phyloP scores from a whole-genome alignment of 805 yeast genomes.

The Pichia sporocuriosa region DNA sequence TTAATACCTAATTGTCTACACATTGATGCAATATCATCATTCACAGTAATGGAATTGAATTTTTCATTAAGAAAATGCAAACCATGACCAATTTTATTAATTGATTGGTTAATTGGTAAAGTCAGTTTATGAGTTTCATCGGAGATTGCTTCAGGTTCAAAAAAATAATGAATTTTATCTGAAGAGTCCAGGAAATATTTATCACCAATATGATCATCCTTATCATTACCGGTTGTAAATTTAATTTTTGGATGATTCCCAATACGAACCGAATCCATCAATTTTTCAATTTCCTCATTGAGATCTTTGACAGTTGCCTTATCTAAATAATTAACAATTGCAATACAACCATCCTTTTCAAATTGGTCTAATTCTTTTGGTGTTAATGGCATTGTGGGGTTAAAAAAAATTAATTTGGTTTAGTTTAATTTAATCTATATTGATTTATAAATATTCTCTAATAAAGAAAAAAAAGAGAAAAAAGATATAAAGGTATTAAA shows the following conservation, averaged over 20 bases:
- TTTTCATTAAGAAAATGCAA: conserved; percentile 49
- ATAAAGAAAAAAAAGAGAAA: too few species aligned
- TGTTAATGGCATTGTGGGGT: conserved; percentile 31
- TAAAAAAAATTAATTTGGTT: too few species aligned
- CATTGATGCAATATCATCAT: conserved; percentile 41
- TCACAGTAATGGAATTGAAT: conserved; percentile 48
- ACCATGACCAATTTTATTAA: conserved; percentile 79
- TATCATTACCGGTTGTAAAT: conserved; percentile 48
- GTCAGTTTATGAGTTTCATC: conserved; percentile 38
- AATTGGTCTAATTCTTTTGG: conserved; percentile 44
- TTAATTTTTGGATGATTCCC: conserved; percentile 59
- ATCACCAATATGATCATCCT: conserved; percentile 61
- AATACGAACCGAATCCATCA: conserved; percentile 46
- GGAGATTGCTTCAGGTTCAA: conserved; percentile 62
- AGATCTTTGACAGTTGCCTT: conserved; percentile 35
- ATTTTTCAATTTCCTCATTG: conserved; percentile 35
- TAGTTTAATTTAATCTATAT: too few species aligned
- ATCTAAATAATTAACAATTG: conserved; percentile 49
- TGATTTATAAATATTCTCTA: too few species aligned
- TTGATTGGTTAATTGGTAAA: conserved; percentile 47
- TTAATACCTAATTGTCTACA: conserved; percentile 45
- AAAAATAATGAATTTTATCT: conserved; percentile 61
- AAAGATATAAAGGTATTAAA: too few species aligned
- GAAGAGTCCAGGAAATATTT: conserved; percentile 62
- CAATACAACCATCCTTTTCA: conserved; percentile 52